Percentiles rank a stretch among this genome's conserved stretches.
Evolutionary conservation across 2,329 filamentous ascomycete genomes (phyloP).

Genomic region (Mariannaea sp.): DNA sequence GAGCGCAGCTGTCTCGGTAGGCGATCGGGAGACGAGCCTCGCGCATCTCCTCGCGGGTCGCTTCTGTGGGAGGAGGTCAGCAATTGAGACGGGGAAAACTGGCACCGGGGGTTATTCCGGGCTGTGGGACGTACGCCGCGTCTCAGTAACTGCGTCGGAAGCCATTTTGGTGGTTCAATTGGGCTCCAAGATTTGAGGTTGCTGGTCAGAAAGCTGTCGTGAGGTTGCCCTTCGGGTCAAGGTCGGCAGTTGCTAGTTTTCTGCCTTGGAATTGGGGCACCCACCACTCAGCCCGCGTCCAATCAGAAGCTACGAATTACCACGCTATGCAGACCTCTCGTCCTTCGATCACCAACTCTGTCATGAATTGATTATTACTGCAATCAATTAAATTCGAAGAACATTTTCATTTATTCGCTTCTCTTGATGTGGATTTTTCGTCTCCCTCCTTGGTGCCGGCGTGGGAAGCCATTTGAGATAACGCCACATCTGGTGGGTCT

Average conservation of each 20-base stretch:
- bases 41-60: slow-evolving; percentile 91
- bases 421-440: too few relatives aligned
- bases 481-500: slow-evolving; percentile 22
- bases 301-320: slow-evolving; percentile 36
- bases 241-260: slow-evolving; percentile 33
- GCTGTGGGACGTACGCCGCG: slow-evolving; percentile 44
- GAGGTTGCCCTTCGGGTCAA: slow-evolving; percentile 39
- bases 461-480: not conserved
- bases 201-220: slow-evolving; percentile 35
- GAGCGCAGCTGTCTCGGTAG: slow-evolving; percentile 95
- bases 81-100: slow-evolving; percentile 24
- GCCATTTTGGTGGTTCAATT: slow-evolving; percentile 47
- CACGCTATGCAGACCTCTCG: slow-evolving; percentile 19
- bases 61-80: slow-evolving; percentile 56
- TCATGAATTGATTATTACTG: not conserved
- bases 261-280: slow-evolving; percentile 37
- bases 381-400: too few relatives aligned
- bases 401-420: too few relatives aligned
- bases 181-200: slow-evolving; percentile 39
- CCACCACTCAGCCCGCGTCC: slow-evolving; percentile 20
- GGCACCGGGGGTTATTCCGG: slow-evolving; percentile 6
- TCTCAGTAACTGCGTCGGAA: slow-evolving; percentile 44
- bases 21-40: slow-evolving; percentile 84
- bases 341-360: not conserved
- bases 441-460: not conserved